Evolutionary conservation across 2,329 filamentous ascomycete genomes (phyloP), one percentile per base, ranked within the genome.

Genomic region (Colletotrichum somersetense): DNA sequence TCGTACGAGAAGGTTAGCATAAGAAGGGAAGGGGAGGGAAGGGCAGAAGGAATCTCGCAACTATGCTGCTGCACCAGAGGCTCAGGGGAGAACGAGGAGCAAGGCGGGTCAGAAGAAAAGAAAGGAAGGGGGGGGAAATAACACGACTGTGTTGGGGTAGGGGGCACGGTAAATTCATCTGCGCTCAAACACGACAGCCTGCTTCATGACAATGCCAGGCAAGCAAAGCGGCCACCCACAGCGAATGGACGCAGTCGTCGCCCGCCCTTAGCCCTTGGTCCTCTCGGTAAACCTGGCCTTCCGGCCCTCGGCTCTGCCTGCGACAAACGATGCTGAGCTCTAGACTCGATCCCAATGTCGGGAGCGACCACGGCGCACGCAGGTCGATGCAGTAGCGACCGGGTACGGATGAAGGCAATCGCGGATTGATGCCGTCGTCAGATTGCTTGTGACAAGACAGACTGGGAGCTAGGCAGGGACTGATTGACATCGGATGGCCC

Each of bases 351-450:
- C 58, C 52, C 52, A 62, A 50, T 64, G 57, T 62, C 57, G 64
- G 63, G 46, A 7, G 42, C 23, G 50, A 67, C 35, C 40, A 44
- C 44, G 33, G 55, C 46, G 35, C 48, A 35, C 55, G 20, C 44
- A 38, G 38, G 48, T 40, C 18, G 30, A 62, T 52, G 58, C 42
- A 53, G 46, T 33, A 46, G 53, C 33, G 42, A 50, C 35, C 8
- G 44, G 59, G 55, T 53, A 53, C 57, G 63, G 56, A 52, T 48
- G 53, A 72, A 72, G 65, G 65, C 66, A 68, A 68, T 72, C 58
- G 58, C 44, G 62, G 64, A 44, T 56, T 46, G 50, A 55, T 67
- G 48, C 57, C 42, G 46, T 66, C 53, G 53, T n/a, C 48, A 33
- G 35, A 56, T 42, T 30, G 52, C 26, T 18, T 38, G 12, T 38